Evolutionary conservation across 2,329 filamentous ascomycete genomes (phyloP).

Genomic region (Aspergillus costaricaensis): DNA sequence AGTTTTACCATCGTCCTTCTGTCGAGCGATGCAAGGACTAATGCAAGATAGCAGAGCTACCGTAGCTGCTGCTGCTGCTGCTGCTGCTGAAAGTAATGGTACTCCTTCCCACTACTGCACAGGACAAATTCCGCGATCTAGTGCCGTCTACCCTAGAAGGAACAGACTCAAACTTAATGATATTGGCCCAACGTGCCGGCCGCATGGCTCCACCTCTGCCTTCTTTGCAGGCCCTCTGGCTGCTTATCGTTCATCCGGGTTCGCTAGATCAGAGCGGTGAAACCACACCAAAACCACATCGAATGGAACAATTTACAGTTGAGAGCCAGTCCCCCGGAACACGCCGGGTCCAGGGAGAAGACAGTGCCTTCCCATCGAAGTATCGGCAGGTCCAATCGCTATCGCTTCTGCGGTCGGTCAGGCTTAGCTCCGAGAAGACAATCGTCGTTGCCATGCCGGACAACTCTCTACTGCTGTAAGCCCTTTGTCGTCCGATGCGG

Average conservation of each 20-base stretch:
- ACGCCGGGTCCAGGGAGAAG: slow-evolving; percentile 22
- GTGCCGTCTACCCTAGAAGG: slow-evolving; percentile 15
- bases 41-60: slow-evolving; percentile 28
- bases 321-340: slow-evolving; percentile 29
- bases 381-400: too few species aligned
- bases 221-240: slow-evolving; percentile 18
- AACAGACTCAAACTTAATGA: slow-evolving; percentile 23
- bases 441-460: slow-evolving; percentile 17
- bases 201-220: slow-evolving; percentile 23
- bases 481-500: slow-evolving; percentile 16
- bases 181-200: slow-evolving; percentile 26
- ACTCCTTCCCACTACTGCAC: slow-evolving; percentile 22
- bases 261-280: slow-evolving; percentile 27
- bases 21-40: slow-evolving; percentile 23
- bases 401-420: slow-evolving; percentile 5
- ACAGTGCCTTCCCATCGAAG: slow-evolving; percentile 7
- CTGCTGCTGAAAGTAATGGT: too few species aligned
- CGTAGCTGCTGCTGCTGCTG: slow-evolving; percentile 15
- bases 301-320: slow-evolving; percentile 15
- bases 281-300: slow-evolving; percentile 22
- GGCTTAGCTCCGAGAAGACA: slow-evolving; percentile 14
- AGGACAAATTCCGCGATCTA: slow-evolving; percentile 22
- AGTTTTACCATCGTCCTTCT: slow-evolving; percentile 19
- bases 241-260: slow-evolving; percentile 27
- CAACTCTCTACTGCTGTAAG: slow-evolving; percentile 9